Evolutionary conservation across 306 rosid genomes (phyloP).

Genomic region (Dryas drummondii): DNA sequence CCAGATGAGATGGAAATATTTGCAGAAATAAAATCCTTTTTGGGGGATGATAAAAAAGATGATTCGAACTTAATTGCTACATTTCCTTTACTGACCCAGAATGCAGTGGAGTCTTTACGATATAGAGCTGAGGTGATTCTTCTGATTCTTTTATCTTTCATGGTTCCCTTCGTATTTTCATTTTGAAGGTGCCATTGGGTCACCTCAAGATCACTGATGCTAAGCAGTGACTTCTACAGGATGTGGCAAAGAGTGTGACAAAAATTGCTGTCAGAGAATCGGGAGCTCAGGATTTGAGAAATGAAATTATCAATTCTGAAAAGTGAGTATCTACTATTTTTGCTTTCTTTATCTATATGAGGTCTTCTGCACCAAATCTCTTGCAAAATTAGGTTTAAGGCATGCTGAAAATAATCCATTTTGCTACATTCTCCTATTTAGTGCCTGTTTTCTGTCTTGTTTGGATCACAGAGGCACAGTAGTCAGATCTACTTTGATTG

Average conservation of each 20-base stretch:
- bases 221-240: conserved; percentile 46
- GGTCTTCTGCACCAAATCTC: background rate
- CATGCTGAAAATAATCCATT: background rate
- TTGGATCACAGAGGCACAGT: background rate
- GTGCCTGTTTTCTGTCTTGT: background rate
- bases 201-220: conserved; percentile 13
- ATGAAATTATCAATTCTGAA: conserved; percentile 89
- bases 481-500: background rate
- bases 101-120: conserved; percentile 84
- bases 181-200: conserved; percentile 9
- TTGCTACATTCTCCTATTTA: background rate
- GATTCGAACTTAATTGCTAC: conserved; percentile 54
- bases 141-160: conserved; percentile 3
- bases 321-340: conserved; percentile 54
- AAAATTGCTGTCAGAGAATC: conserved; percentile 81
- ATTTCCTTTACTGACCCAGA: conserved; percentile 71
- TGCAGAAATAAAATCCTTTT: conserved; percentile 65
- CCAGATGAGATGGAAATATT: conserved; percentile 75
- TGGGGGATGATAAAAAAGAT: conserved; percentile 61
- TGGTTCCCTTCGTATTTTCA: background rate
- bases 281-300: conserved; percentile 91
- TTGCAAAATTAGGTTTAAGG: background rate
- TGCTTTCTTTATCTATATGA: background rate
- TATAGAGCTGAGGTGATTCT: conserved; percentile 88
- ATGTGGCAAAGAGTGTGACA: conserved; percentile 83